A percentile compares a stretch with the other conserved stretches of the same genome.
phyloP scores from a whole-genome alignment of 2,329 filamentous ascomycete species.

The Ascochyta rabiei region DNA sequence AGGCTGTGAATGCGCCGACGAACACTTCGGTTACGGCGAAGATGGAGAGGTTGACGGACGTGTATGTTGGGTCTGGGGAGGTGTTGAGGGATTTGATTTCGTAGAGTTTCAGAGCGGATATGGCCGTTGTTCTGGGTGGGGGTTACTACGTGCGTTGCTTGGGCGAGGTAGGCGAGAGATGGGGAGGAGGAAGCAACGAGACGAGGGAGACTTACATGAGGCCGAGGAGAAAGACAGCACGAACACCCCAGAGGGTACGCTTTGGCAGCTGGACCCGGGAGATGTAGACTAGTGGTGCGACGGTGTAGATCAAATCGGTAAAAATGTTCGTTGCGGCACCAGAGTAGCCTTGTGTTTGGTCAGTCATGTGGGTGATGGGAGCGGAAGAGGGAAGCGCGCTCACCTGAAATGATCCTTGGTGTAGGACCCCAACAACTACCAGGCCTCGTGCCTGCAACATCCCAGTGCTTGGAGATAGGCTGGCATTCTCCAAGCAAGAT shows the following conservation, averaged over 20 bases:
- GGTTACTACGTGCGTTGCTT: neutral
- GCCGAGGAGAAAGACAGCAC: conserved; percentile 34
- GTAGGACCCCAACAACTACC: conserved; percentile 31
- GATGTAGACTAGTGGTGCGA: conserved; percentile 33
- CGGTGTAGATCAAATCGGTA: conserved; percentile 34
- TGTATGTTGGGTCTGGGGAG: conserved; percentile 31
- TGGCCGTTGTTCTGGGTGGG: conserved; percentile 27
- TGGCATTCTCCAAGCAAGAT: conserved; percentile 32
- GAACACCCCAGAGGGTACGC: conserved; percentile 35
- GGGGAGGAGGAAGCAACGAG: too few relatives aligned
- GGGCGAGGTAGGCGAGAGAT: too few relatives aligned
- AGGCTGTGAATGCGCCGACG: conserved; percentile 36
- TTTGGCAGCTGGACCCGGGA: conserved; percentile 30
- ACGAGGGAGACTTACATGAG: conserved; percentile 24
- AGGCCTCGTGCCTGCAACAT: conserved; percentile 24
- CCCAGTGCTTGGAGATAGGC: conserved; percentile 33
- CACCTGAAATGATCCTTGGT: conserved; percentile 32
- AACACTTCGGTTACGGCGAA: conserved; percentile 35
- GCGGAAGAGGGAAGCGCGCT: neutral
- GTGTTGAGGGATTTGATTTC: conserved; percentile 30
- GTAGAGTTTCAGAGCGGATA: conserved; percentile 35
- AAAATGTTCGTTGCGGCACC: conserved; percentile 34
- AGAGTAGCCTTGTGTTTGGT: conserved; percentile 23
- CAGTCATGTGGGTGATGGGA: neutral
- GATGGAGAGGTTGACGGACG: conserved; percentile 31